Base-by-base conservation (phyloP, 2,329 filamentous ascomycete species). In the Gaeumannomyces tritici region DNA sequence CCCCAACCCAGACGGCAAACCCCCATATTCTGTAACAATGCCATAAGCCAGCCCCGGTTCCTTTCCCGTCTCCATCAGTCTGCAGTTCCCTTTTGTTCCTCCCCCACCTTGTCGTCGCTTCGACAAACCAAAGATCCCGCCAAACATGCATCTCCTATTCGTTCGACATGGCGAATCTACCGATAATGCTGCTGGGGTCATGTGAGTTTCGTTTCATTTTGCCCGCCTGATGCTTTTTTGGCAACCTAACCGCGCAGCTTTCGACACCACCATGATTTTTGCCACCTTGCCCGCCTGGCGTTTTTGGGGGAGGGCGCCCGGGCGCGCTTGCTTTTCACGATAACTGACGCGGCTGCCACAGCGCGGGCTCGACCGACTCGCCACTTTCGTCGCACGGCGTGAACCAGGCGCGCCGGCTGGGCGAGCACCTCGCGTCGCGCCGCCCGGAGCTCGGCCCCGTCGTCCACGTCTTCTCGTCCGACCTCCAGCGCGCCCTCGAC, bases 121-220 rank as follows among this genome's bases (percentile, higher is more conserved):
- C 42, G 21, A n/a, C 42, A 51, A 21, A 51, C 42, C 42, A 51
- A 21, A 21, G 21, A 51, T 51, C 42, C 42, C 47, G 51, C 9
- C 59, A 26, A 27, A 58, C 58, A 84, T 89, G 83, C 82, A 80
- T 70, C 73, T 96, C 62, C 86, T 92, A 69, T 81, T 96, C 69
- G 85, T 96, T 69, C 87, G 92, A 63, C 92, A 96, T 79, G 92
- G 88, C 70, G 92, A 96, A 77, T 93, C 91, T 21, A 89, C 96
- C 66, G 90, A 96, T 76, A 96, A 96, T 73, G 88, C 95, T 63
- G 89, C 88, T 55, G 83, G 87, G 62, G 75, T 90, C 63, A 61
- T 63, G 60, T 18, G 55, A 55, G 61, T 55, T 18, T 54, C 33
- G n/a, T 42, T 51, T 18, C 7, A 9, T 62, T 56, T 59, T 61